Evolutionary conservation across 176 grass and related monocot species (phyloP).

Genomic region (Eragrostis nindensis): DNA sequence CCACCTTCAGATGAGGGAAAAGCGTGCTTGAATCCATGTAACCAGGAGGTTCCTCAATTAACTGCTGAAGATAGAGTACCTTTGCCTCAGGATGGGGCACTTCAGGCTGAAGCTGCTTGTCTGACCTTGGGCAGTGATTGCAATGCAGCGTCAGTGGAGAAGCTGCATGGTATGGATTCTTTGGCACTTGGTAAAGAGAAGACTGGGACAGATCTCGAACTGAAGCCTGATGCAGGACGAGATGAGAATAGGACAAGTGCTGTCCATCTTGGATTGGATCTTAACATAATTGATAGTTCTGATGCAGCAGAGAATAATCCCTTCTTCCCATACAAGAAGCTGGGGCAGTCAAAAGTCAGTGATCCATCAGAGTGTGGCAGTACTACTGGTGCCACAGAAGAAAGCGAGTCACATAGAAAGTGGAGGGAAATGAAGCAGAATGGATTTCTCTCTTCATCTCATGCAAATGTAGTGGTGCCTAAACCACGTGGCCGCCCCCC

Average conservation of each 20-base stretch:
- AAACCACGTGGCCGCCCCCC: slow-evolving; percentile 57
- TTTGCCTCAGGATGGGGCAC: slow-evolving; percentile 33
- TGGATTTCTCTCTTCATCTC: slow-evolving; percentile 91
- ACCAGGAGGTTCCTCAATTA: slow-evolving; percentile 37
- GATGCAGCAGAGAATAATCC: slow-evolving; percentile 65
- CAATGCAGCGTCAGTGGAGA: slow-evolving; percentile 19
- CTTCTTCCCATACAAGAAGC: slow-evolving; percentile 82
- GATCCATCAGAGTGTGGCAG: slow-evolving; percentile 82
- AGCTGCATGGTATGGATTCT: too few relatives aligned
- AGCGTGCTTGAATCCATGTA: slow-evolving; percentile 23
- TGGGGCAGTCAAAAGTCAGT: slow-evolving; percentile 53
- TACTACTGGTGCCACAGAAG: slow-evolving; percentile 62
- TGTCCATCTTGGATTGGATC: slow-evolving; percentile 62
- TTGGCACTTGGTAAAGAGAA: slow-evolving; percentile 50
- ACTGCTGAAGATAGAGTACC: slow-evolving; percentile 17
- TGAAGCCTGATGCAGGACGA: slow-evolving; percentile 37
- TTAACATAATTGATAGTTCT: slow-evolving; percentile 54
- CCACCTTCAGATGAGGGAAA: slow-evolving; percentile 20
- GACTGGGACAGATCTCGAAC: slow-evolving; percentile 6
- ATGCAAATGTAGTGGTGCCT: slow-evolving; percentile 51
- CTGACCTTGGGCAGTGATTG: slow-evolving; percentile 57
- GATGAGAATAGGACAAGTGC: slow-evolving; percentile 23
- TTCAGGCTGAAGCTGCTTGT: slow-evolving; percentile 43
- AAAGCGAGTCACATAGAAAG: slow-evolving; percentile 76
- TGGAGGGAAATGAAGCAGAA: slow-evolving; percentile 99